These are phyloP conservation scores for Mycosarcoma mackinlayi DNA, from an alignment of 1,284 basidiomycete species.

Conservation along the genomic window DNA sequence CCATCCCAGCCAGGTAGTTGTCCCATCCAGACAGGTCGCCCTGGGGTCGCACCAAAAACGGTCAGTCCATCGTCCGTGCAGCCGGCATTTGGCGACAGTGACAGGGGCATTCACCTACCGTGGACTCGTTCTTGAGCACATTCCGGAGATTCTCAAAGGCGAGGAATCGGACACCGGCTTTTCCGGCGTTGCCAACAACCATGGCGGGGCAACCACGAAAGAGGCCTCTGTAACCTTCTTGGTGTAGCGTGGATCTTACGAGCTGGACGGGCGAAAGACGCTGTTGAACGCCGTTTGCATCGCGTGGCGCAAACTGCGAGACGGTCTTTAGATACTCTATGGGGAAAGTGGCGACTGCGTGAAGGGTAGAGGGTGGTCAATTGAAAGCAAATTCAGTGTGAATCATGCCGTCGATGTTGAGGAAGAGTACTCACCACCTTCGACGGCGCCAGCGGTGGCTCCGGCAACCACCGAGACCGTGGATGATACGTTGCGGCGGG, in stretches of 20 bases:
- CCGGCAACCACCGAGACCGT: conserved; percentile 1
- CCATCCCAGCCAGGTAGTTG: conserved; percentile 4
- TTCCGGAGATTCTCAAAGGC: conserved; percentile 1
- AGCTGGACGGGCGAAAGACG: not conserved
- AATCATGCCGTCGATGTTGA: too few relatives aligned
- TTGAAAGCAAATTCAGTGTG: not conserved
- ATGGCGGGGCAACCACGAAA: conserved; percentile 1
- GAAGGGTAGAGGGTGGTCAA: not conserved
- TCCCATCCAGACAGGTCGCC: not conserved
- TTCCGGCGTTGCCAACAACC: conserved; percentile 2
- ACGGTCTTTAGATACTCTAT: conserved; percentile 7
- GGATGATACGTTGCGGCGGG: not conserved
- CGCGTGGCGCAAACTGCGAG: conserved; percentile 1
- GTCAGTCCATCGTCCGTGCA: too few relatives aligned
- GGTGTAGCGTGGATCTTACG: not conserved
- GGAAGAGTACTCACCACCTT: conserved; percentile 3
- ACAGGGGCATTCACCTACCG: not conserved
- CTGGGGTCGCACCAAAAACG: too few relatives aligned
- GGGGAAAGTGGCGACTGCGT: not conserved
- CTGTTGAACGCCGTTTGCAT: conserved; percentile 1
- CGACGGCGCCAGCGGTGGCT: conserved; percentile 2
- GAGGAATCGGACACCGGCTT: conserved; percentile 2
- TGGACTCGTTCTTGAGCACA: conserved; percentile 4
- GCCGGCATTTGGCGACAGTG: too few relatives aligned
- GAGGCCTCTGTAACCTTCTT: conserved; percentile 1